Evolutionary conservation across 148 eudicot species (phyloP), one percentile per base, ranked within the genome.

Genomic region (Silene uniflora): DNA sequence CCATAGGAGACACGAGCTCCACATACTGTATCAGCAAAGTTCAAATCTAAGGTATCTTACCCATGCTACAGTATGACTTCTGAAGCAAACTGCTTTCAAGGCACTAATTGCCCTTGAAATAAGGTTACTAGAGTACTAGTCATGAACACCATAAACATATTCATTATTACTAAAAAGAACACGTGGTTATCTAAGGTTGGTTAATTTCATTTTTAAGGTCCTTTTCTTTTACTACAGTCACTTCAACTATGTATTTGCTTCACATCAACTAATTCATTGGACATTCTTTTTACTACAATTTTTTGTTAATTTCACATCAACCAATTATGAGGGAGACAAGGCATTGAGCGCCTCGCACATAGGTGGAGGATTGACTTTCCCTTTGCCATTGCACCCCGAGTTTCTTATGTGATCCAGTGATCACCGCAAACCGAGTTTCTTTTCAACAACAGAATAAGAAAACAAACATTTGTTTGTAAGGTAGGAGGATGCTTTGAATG

Each of bases 1-100:
- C 97, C 89, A 88, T 83, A n/a, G 86, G 76, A 56, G 93, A 22
- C 64, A 93, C 56, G 29, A 90, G 86, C 78, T 91, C 98, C 80
- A 93, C 85, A 82, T 88, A 70, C 97, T 93, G 85, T 67, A 78
- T 58, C 72, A 69, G 71, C 64, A 73, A 81, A 71, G 21, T 23
- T 16, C 27, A 59, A 64, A 64, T 55, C 3, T 64, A 12, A 80
- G 72, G 12, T 12, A 19, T 24, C 65, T 10, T n/a, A 69, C 49
- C 63, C 63, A 49, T 17, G 5, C 59, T 62, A 25, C 24, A 18
- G 18, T 1, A 5, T n/a, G 54, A 2, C 47, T 1, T 49, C 75
- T 29, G 17, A 23, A 67, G 11, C 8, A 18, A 21, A 56, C 61
- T 56, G n/a, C 13, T 14, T 6, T n/a, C 18, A n/a, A 17, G 61